Evolutionary conservation across 2,329 filamentous ascomycete genomes (phyloP).

Genomic region (Aspergillus uvarum): DNA sequence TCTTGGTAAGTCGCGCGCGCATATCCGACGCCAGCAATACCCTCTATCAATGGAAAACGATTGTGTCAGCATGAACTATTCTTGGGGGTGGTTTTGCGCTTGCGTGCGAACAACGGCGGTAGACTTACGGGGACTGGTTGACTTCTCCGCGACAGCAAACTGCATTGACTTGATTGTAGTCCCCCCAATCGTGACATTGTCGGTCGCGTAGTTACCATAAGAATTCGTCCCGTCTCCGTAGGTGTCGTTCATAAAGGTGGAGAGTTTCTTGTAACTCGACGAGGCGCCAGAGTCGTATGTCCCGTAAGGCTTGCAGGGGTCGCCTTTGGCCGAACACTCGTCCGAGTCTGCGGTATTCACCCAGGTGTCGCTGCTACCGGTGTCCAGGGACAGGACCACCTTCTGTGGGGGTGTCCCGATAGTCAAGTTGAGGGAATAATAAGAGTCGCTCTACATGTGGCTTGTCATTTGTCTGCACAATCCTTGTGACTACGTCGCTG

Average conservation of each 20-base stretch:
- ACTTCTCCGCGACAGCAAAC: conserved; percentile 12
- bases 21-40: conserved; percentile 82
- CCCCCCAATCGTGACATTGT: conserved; percentile 11
- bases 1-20: conserved; percentile 61
- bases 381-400: conserved; percentile 57
- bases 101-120: conserved; percentile 63
- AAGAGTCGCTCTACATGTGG: neutral
- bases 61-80: neutral
- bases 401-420: conserved; percentile 56
- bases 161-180: conserved; percentile 11
- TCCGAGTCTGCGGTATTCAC: conserved; percentile 63
- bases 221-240: conserved; percentile 78
- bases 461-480: neutral
- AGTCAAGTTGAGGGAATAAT: conserved; percentile 43
- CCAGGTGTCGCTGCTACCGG: conserved; percentile 61
- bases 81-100: neutral
- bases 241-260: conserved; percentile 74
- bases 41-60: conserved; percentile 1
- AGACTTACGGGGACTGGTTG: conserved; percentile 33
- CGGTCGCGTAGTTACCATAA: conserved; percentile 67
- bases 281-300: conserved; percentile 70
- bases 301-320: conserved; percentile 60
- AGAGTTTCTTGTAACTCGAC: conserved; percentile 69
- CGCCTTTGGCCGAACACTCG: conserved; percentile 53
- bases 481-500: too few species aligned